Conservation (phyloP, 306 rosid species). For the Prinsepia uniflora region DNA sequence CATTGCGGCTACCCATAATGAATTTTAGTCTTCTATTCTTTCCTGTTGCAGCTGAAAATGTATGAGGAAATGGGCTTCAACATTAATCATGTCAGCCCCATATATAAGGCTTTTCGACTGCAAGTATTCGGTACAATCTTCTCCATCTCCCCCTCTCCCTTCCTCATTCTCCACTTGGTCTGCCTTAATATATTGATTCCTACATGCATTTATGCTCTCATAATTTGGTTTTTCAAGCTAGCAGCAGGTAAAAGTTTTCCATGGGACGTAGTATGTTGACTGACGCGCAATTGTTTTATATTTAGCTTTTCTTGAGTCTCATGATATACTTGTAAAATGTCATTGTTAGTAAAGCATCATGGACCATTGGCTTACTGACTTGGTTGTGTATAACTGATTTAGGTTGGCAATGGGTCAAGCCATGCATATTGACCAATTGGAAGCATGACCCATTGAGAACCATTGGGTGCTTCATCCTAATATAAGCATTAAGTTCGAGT, state of each 20-base stretch:
- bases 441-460: background rate
- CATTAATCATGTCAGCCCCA: conserved; percentile 66
- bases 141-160: background rate
- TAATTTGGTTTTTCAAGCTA: background rate
- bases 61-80: conserved; percentile 89
- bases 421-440: background rate
- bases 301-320: background rate
- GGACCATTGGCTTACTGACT: background rate
- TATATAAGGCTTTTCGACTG: conserved; percentile 79
- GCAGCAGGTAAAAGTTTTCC: background rate
- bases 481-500: background rate
- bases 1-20: conserved; percentile 6
- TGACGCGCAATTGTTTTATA: background rate
- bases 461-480: background rate
- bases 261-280: background rate
- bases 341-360: background rate
- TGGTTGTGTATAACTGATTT: background rate
- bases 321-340: background rate
- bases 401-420: background rate
- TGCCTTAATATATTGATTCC: background rate
- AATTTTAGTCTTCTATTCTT: conserved; percentile 11
- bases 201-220: background rate
- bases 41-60: conserved; percentile 59
- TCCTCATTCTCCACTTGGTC: background rate
- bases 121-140: conserved; percentile 51